These are phyloP conservation scores for Xylaria longipes DNA, from an alignment of 495 filamentous ascomycete genomes.

Conservation along the genomic window DNA sequence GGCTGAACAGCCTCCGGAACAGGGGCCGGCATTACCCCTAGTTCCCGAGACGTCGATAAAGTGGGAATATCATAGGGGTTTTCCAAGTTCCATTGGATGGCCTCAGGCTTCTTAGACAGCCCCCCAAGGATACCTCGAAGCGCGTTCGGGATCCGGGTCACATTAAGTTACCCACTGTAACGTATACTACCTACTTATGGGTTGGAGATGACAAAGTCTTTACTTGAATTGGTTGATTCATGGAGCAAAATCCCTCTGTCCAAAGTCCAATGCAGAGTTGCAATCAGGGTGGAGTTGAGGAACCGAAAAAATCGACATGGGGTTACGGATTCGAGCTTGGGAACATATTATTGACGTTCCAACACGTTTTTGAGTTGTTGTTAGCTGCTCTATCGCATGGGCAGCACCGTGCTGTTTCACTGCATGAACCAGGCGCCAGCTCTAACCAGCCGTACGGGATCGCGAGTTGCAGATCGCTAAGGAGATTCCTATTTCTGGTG, in stretches of 20 bases:
- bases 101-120: not conserved
- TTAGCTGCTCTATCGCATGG: not conserved
- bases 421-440: constrained; percentile 1
- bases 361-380: not conserved
- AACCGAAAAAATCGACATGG: constrained; percentile 24
- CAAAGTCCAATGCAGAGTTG: constrained; percentile 22
- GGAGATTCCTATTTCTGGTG: not conserved
- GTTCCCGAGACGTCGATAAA: not conserved
- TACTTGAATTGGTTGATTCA: not conserved
- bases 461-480: not conserved
- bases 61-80: not conserved
- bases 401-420: not conserved
- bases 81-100: not conserved
- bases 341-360: not conserved
- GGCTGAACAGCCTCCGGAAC: constrained; percentile 11
- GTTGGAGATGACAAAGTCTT: not conserved
- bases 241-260: not conserved
- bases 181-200: not conserved
- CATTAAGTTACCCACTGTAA: too few species aligned
- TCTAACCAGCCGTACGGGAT: not conserved
- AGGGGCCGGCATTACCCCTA: constrained; percentile 11
- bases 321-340: not conserved
- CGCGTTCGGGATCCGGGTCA: not conserved
- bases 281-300: constrained; percentile 11
- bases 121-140: not conserved